These are phyloP conservation scores for Arbutus unedo DNA, from an alignment of 148 eudicot genomes.

Conservation along the genomic window DNA sequence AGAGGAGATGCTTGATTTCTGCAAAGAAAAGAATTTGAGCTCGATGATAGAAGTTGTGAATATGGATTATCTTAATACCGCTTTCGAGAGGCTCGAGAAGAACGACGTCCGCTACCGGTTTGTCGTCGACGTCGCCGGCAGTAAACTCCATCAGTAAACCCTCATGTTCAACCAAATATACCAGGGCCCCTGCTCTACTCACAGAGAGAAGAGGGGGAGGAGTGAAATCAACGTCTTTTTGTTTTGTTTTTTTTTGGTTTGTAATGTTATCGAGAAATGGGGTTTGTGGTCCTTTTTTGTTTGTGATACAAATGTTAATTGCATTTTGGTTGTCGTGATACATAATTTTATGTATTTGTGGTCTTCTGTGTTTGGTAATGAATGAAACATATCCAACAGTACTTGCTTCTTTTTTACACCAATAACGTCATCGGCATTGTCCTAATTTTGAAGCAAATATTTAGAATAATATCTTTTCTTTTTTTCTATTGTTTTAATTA, in stretches of 20 bases:
- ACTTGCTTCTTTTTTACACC: too few relatives aligned
- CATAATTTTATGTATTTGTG: neutral
- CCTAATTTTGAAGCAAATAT: too few relatives aligned
- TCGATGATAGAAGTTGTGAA: constrained; percentile 75
- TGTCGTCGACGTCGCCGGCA: constrained; percentile 79
- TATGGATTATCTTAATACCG: constrained; percentile 80
- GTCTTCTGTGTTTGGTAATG: neutral
- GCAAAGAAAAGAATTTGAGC: constrained; percentile 59
- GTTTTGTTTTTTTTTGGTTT: neutral
- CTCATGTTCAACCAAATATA: neutral
- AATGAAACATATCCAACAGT: too few relatives aligned
- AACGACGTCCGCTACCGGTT: constrained; percentile 89
- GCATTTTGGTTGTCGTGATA: too few relatives aligned
- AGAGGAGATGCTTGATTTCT: constrained; percentile 75
- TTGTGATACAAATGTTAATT: neutral
- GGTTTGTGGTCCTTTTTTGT: neutral
- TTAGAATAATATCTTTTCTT: too few relatives aligned
- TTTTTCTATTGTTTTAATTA: too few relatives aligned
- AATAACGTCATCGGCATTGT: too few relatives aligned
- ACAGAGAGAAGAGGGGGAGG: neutral
- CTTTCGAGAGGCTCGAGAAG: constrained; percentile 83
- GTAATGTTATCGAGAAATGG: neutral
- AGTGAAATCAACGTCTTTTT: too few relatives aligned
- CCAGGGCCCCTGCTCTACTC: neutral
- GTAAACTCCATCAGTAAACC: constrained; percentile 42